Evolutionary conservation across 1,284 basidiomycete genomes (phyloP), one percentile per base, ranked within the genome.

Genomic region (Irpex sp.): DNA sequence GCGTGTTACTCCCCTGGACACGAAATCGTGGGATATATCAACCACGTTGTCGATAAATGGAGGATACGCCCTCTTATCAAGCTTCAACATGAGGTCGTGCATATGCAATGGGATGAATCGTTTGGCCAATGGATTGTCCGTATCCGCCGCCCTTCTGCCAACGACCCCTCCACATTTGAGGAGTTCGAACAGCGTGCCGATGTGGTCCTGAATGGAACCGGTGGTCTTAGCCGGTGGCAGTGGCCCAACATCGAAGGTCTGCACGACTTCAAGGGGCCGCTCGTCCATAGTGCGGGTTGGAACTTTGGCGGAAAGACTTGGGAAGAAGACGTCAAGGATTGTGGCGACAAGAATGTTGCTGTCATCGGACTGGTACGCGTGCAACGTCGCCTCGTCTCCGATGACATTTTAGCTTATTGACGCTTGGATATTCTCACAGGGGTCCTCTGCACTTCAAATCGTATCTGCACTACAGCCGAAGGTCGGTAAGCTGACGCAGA

Each of bases 371-470:
- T 84, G n/a, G 85, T 85, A 68, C 65, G 81, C 71, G 19, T 21
- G 15, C 49, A 21, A 31, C 36, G 49, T 60, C 26, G 26, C 26
- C 26, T 26, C 26, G 26, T 26, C 26, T 26, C 4, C 26, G 26
- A 26, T 26, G 26, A 26, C 26, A 26, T 26, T 2, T 26, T 26
- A 26, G 26, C 26, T 26, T 26, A 26, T 26, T 26, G 26, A 26
- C 26, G 26, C 26, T 26, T 26, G 26, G 26, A 26, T 21, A 9
- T 47, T 19, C 5, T 54, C 35, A 4, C 59, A 86, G 85, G 86
- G 87, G 1, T 87, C 86, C 0, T 85, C 84, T n/a, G 85, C 83
- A 1, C 79, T 89, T 26, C 88, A 89, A 68, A 81, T 88, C 11
- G 82, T 88, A 0, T 79, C 87, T 0, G 79, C 84, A 1, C 72